A percentile compares a stretch with the other conserved stretches of the same genome.
These are phyloP conservation scores for Pseudoneurospora amorphoporcata DNA, from an alignment of 495 filamentous ascomycete genomes.

Conservation along the genomic window DNA sequence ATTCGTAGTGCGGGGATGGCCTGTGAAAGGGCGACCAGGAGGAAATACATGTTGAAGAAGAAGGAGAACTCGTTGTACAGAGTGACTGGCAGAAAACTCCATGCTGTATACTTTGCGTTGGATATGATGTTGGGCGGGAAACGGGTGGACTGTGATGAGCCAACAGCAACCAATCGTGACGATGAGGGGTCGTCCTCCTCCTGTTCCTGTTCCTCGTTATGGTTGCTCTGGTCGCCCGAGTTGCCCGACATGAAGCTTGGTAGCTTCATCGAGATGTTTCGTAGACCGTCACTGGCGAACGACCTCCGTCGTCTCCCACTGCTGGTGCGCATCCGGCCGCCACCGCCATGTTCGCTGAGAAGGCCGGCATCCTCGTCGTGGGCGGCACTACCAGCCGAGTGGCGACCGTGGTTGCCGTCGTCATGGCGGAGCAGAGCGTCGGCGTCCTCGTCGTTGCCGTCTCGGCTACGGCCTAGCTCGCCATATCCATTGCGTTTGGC, in stretches of 20 bases:
- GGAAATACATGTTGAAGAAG: constrained; percentile 99
- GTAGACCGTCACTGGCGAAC: constrained; percentile 24
- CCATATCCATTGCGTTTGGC: constrained; percentile 46
- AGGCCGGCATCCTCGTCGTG: constrained; percentile 59
- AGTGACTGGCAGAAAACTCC: constrained; percentile 87
- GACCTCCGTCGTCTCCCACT: constrained; percentile 20
- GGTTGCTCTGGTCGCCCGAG: constrained; percentile 19
- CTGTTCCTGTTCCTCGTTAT: constrained; percentile 26
- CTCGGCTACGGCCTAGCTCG: constrained; percentile 47
- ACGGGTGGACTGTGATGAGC: constrained; percentile 37
- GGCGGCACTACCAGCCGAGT: constrained; percentile 42
- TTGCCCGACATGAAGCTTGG: constrained; percentile 42
- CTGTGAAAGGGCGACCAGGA: constrained; percentile 90
- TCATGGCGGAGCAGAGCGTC: constrained; percentile 48
- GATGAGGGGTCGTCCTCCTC: constrained; percentile 45
- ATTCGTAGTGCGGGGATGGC: constrained; percentile 80
- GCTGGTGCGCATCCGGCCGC: constrained; percentile 10
- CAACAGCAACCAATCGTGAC: constrained; percentile 41
- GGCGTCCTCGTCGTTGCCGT: constrained; percentile 44
- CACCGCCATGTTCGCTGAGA: constrained; percentile 32
- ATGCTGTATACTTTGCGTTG: constrained; percentile 96
- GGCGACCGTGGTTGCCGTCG: constrained; percentile 33
- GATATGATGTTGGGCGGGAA: constrained; percentile 84
- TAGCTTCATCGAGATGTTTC: constrained; percentile 31
- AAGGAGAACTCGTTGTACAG: constrained; percentile 98